Evolutionary conservation across 345 rosid species (phyloP).

Genomic region (Noccaea bulbosa): DNA sequence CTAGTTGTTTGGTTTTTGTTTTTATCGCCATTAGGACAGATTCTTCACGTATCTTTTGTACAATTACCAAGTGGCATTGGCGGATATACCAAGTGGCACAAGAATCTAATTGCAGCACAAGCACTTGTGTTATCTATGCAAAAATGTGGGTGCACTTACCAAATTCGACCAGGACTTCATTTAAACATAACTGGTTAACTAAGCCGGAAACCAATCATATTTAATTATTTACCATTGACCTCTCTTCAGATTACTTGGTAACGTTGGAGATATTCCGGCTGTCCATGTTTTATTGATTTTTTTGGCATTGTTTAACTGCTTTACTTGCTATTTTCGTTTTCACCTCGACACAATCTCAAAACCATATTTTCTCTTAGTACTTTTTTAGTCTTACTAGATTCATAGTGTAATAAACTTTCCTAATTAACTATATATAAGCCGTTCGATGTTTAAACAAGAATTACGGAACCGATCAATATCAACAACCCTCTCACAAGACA

Average conservation of each 20-base stretch:
- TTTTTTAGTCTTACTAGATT: too few relatives aligned
- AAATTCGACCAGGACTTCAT: not conserved
- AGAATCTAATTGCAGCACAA: slow-evolving; percentile 9
- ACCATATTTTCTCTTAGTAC: too few relatives aligned
- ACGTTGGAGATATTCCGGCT: too few relatives aligned
- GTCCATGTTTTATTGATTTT: too few relatives aligned
- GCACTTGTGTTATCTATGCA: slow-evolving; percentile 3
- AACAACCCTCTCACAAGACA: slow-evolving; percentile 22
- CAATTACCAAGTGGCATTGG: slow-evolving; percentile 13
- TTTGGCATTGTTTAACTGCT: too few relatives aligned
- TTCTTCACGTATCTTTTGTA: not conserved
- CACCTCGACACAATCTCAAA: too few relatives aligned
- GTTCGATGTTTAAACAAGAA: not conserved
- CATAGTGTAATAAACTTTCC: too few relatives aligned
- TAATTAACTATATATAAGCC: too few relatives aligned
- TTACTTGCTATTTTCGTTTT: too few relatives aligned
- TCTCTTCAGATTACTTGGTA: not conserved
- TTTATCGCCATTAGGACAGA: slow-evolving; percentile 1
- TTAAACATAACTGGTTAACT: not conserved
- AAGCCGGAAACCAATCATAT: not conserved
- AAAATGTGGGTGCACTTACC: slow-evolving; percentile 13
- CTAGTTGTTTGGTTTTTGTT: not conserved
- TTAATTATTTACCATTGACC: not conserved
- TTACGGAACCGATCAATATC: slow-evolving; percentile 23
- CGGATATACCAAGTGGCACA: slow-evolving; percentile 29